phyloP scores from a whole-genome alignment of 2,329 filamentous ascomycete species.

The Emergomyces pasteurianus region DNA sequence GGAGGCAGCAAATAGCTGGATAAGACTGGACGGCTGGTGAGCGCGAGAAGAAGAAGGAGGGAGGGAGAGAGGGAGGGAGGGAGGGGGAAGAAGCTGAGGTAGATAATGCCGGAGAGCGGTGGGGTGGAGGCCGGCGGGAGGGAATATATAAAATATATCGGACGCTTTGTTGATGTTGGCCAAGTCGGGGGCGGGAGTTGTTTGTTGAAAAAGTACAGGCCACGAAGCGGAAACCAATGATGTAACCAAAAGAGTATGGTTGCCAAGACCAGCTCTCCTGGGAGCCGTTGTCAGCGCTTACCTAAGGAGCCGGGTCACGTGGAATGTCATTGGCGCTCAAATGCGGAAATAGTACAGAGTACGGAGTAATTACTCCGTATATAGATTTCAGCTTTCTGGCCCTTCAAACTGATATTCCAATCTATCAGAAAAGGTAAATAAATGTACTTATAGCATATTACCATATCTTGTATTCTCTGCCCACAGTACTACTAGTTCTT shows the following conservation, averaged over 20 bases:
- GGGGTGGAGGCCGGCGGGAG: background rate
- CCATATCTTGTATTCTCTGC: no score
- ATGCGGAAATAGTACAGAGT: background rate
- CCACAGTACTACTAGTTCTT: no score
- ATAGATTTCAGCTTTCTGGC: no score
- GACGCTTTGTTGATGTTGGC: background rate
- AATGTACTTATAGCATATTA: no score
- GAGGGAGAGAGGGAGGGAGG: no score
- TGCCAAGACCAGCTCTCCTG: slow-evolving; percentile 14
- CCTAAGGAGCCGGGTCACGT: background rate
- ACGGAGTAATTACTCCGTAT: no score
- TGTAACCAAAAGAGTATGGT: slow-evolving; percentile 15
- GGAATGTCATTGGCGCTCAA: background rate
- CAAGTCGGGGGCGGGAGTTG: background rate
- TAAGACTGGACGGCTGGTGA: no score
- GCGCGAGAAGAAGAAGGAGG: background rate
- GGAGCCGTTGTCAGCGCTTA: no score
- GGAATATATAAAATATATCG: background rate
- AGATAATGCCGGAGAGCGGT: background rate
- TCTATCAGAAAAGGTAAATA: no score
- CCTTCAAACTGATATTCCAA: no score
- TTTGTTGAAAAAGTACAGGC: slow-evolving; percentile 21
- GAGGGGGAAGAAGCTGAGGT: background rate
- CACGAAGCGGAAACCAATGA: slow-evolving; percentile 28
- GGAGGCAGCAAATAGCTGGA: slow-evolving; percentile 6